Conservation (phyloP, 2,329 filamentous ascomycete species). For the Chaetomium sp. region DNA sequence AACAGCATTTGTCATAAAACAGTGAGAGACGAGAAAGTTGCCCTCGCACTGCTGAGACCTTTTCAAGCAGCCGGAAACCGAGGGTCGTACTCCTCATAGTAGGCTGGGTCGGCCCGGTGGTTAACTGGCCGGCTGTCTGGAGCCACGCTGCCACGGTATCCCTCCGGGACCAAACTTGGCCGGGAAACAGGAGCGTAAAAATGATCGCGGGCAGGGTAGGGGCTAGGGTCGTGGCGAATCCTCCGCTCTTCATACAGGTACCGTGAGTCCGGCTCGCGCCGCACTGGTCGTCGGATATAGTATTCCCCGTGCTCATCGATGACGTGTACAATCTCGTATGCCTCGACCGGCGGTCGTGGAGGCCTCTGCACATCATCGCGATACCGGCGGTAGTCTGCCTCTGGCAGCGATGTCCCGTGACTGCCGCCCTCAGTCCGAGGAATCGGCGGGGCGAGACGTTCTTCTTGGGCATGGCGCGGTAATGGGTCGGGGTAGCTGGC, state of each 20-base stretch:
- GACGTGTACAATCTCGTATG: slow-evolving; percentile 52
- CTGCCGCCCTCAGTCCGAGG: slow-evolving; percentile 25
- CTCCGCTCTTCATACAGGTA: slow-evolving; percentile 28
- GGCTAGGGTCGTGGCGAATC: slow-evolving; percentile 20
- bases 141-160: not conserved
- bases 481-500: slow-evolving; percentile 15
- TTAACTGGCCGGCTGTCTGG: slow-evolving; percentile 15
- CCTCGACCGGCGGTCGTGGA: slow-evolving; percentile 35
- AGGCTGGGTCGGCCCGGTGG: slow-evolving; percentile 24
- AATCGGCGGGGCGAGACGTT: slow-evolving; percentile 38
- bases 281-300: slow-evolving; percentile 47
- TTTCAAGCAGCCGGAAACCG: slow-evolving; percentile 30
- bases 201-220: slow-evolving; percentile 19
- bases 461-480: slow-evolving; percentile 30
- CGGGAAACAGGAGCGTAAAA: slow-evolving; percentile 15
- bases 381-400: slow-evolving; percentile 41
- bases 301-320: slow-evolving; percentile 50
- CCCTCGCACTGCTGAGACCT: not conserved
- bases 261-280: slow-evolving; percentile 28
- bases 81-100: slow-evolving; percentile 35
- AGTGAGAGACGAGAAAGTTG: not conserved
- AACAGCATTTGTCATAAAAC: not conserved
- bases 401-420: slow-evolving; percentile 2
- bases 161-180: slow-evolving; percentile 12
- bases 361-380: slow-evolving; percentile 39